These are phyloP conservation scores for Raphanus hybrid DNA, from an alignment of 441 rosid species.

Conservation along the genomic window DNA sequence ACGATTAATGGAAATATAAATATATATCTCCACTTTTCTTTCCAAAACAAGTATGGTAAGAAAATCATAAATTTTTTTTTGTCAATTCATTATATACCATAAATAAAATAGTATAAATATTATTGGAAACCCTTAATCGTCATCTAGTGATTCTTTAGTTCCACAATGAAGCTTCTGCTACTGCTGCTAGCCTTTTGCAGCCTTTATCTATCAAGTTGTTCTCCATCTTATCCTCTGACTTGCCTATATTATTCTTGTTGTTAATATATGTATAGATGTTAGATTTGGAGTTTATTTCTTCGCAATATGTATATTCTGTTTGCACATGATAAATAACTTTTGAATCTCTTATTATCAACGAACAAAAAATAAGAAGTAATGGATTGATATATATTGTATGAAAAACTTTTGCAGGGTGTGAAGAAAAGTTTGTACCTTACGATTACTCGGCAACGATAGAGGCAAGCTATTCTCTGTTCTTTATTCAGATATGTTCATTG, in stretches of 20 bases:
- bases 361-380: neutral
- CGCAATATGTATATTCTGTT: neutral
- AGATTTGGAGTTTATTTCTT: neutral
- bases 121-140: slow-evolving; percentile 6
- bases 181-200: slow-evolving; percentile 28
- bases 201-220: slow-evolving; percentile 33
- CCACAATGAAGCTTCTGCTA: slow-evolving; percentile 33
- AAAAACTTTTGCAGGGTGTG: slow-evolving; percentile 45
- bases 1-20: too few species aligned
- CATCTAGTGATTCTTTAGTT: neutral
- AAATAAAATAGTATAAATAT: neutral
- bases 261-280: too few species aligned
- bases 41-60: neutral
- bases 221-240: slow-evolving; percentile 17
- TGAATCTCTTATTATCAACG: neutral
- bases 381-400: neutral
- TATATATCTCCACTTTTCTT: neutral
- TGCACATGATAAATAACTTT: neutral
- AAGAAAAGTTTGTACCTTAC: slow-evolving; percentile 50
- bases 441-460: slow-evolving; percentile 64
- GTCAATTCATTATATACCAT: neutral
- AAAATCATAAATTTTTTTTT: neutral
- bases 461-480: slow-evolving; percentile 40
- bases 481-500: neutral
- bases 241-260: neutral